Base-by-base conservation (phyloP, 1,139 yeast species). In the Hemisphaericaspora xylanilytica region DNA sequence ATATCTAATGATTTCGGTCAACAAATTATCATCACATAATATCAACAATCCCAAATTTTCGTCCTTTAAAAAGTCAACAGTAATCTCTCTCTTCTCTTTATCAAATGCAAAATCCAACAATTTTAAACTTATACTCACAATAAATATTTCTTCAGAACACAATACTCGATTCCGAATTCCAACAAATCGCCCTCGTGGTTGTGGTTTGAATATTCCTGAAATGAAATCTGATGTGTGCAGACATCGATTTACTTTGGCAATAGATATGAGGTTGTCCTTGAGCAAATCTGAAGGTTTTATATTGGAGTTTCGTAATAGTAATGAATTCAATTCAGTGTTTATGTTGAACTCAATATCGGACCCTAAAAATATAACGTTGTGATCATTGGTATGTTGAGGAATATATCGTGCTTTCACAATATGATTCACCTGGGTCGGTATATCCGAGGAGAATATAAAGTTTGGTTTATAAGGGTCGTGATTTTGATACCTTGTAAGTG, bases 361-460 rank as follows among this genome's bases (percentile, higher is more conserved):
- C 14, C 22, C 18, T n/a, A 30, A 21, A 8, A 20, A 26, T 17
- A 16, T 32, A 30, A 13, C n/a, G 27, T 3, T 14, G 13, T 33
- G 22, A 14, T 33, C 33, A 33, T 10, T 17, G 21, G 22, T n/a
- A 20, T 29, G 35, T 20, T 24, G 25, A 26, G 17, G 33, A 33
- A 27, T 28, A 17, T 37, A 31, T 33, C 37, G 18, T 12, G 26
- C 16, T 8, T 13, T 30, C n/a, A 28, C 31, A 29, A 55, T 38
- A 9, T 36, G 39, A 5, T 35, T 32, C 5, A 61, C 49, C 39
- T 55, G 55, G 18, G 52, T 53, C 0, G 60, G 55, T 8, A 70
- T 60, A 42, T 70, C 68, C 10, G 73, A 67, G 5, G 70, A 59
- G 43, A 65, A 66, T 21, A 70, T 51, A 42, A 69, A 65, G 48